Base-by-base conservation (phyloP, 306 rosid genomes). In the Acacia confusa region DNA sequence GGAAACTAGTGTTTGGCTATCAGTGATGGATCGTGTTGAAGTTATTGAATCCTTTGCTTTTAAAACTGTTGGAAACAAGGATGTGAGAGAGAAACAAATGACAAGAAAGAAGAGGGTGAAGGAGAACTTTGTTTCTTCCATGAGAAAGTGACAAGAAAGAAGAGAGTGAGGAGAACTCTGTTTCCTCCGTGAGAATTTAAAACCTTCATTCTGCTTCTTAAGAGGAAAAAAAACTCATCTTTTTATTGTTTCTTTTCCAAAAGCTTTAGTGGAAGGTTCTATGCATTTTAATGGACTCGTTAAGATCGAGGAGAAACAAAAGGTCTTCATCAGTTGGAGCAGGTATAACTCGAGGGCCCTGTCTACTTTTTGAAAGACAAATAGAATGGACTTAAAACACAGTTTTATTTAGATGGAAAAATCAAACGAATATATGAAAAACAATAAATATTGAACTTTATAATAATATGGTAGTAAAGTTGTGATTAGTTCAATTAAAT, bases 151-250 rank as follows among this genome's bases (percentile, higher is more conserved):
- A 76, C 69, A 48, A 82, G 64, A 64, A 78, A 72, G 76, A 80
- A 78, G 36, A 74, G 75, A 61, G 48, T 67, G 72, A 67, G 6
- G 20, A 4, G 84, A 60, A 38, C 76, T 55, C 44, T 70, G 78
- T 57, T 43, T 52, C 77, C 89, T 52, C 89, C 91, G 83, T 83
- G 45, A 50, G 75, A 72, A 19, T 27, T 64, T 61, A 60, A 72
- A 79, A 73, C 50, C 76, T 84, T 79, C 86, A 72, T 52, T 76
- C 58, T 58, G 47, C 72, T 47, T 41, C 75, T 52, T 77, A 55
- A 50, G 60, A 79, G 28, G 69, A 71, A 84, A 84, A 84, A 75
- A 1, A 75, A 1, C 19, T 48, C 12, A 24, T 30, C 22, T 63
- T 50, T 76, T 58, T 28, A 60, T 14, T 66, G 50, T 44, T 17